Evolutionary conservation across 495 filamentous ascomycete genomes (phyloP), one percentile per base, ranked within the genome.

Genomic region (Hapsidospora chrysogenum): DNA sequence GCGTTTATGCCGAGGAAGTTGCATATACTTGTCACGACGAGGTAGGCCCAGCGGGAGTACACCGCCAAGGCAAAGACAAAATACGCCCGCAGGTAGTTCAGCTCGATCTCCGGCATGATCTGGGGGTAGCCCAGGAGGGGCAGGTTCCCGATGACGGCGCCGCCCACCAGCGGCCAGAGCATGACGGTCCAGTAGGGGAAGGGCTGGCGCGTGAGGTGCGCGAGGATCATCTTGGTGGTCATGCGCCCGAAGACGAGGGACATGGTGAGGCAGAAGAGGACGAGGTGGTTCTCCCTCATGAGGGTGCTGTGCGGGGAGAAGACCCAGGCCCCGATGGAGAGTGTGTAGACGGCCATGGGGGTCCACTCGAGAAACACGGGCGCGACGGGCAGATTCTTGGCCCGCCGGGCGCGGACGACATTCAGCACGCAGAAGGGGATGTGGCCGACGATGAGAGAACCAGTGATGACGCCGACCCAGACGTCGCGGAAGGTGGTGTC

Each of bases 151-250:
- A 96, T 59, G 2, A 89, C 46, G 17, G 85, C 86, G 19, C 92
- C 89, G 5, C 76, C 76, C 26, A 96, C 60, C 13, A 97, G 67
- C 9, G 89, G 89, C 27, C 66, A 70, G 17, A 95, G 66, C 66
- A 97, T 76, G 23, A 86, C 68, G 11, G 89, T 97, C 85, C 87
- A 96, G 63, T 80, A 85, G 0, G 89, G 89, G 58, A 95, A 97
- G 2, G 87, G 84, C 53, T 96, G 92, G 36, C 73, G 75, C 3
- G 87, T 80, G 11, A 99, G 61, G 52, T 99, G 89, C 9, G 92
- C 87, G 11, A 99, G 72, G 50, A 99, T 96, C 56, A 96, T 96
- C 64, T 95, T 96, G 33, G 89, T 99, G 2, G 92, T 96, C 85
- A 99, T 92, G 38, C 89, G 82, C n/a, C 89, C 89, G 52, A 96